Base-by-base conservation (phyloP, 1,139 yeast species). In the Candida anutae region DNA sequence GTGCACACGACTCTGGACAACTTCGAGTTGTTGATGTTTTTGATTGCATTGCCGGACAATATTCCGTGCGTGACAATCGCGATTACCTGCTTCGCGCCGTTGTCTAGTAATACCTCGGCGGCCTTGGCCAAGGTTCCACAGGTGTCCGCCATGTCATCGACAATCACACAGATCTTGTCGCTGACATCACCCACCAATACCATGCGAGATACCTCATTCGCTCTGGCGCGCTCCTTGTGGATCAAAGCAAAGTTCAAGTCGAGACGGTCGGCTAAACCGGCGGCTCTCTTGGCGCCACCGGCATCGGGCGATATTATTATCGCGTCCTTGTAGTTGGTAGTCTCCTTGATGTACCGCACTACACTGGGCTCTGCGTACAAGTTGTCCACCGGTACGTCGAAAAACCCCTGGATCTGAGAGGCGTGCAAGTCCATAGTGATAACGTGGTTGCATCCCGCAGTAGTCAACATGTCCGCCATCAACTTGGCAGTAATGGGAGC, bases 61-160 rank as follows among this genome's bases (percentile, higher is more conserved):
- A 90, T 82, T 29, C 97, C 98, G 55, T 90, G 98, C 4, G 98
- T 90, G 18, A 90, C 95, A 38, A 90, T 82, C 24, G 97, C 97
- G 46, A 90, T 80, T 24, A 90, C 97, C 35, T 78, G 67, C 43
- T 74, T 63, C 13, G 97, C 97, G 15, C 77, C 79, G 48, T 87
- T 81, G 26, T 77, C 82, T 37, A 88, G 56, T 35, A 90, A 63
- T 5, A 90, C 78, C 43, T 88, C 95, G 15, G 96, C 95, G 23
- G 98, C 97, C 60, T 88, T 90, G 37, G 88, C 93, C 42, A 90
- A 65, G 4, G 98, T 90, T 34, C 97, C 97, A 61, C 97, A 90
- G 14, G 98, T 90, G 53, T 90, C 98, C 27, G 97, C 98, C 94
- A 90, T 88, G 53, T 90, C 98, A 58, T 90, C 98, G 24, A 90